Evolutionary conservation across 495 filamentous ascomycete genomes (phyloP).

Genomic region (Aspergillus ostianus): DNA sequence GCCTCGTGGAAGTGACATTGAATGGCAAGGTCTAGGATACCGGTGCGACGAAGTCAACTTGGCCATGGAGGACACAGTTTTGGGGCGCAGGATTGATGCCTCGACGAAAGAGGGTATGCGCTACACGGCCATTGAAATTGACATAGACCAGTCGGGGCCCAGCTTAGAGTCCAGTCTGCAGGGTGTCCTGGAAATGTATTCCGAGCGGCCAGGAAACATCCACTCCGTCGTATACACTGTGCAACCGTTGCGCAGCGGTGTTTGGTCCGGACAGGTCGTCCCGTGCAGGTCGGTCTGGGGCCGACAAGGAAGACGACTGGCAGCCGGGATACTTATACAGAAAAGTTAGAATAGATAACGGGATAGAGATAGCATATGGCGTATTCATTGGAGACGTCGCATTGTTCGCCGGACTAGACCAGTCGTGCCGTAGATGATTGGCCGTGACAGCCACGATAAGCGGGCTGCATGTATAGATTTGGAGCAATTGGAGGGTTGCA

Average conservation of each 20-base stretch:
- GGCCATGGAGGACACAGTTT: slow-evolving; percentile 7
- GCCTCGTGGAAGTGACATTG: slow-evolving; percentile 65
- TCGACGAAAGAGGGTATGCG: slow-evolving; percentile 22
- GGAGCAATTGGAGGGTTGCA: too few species aligned
- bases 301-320: slow-evolving; percentile 31
- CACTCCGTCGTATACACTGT: slow-evolving; percentile 41
- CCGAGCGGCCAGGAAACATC: slow-evolving; percentile 10
- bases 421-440: not conserved
- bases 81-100: slow-evolving; percentile 22
- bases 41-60: slow-evolving; percentile 28
- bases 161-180: slow-evolving; percentile 24
- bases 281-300: slow-evolving; percentile 51
- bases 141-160: slow-evolving; percentile 12
- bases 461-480: not conserved
- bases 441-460: not conserved
- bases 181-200: slow-evolving; percentile 18
- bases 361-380: not conserved
- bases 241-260: slow-evolving; percentile 19
- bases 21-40: slow-evolving; percentile 64
- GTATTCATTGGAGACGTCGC: not conserved
- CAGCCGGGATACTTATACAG: slow-evolving; percentile 40
- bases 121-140: slow-evolving; percentile 37
- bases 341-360: slow-evolving; percentile 10
- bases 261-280: slow-evolving; percentile 41
- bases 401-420: not conserved